phyloP scores from a whole-genome alignment of 768 basidiomycete species.

The Kondoa subrosea region DNA sequence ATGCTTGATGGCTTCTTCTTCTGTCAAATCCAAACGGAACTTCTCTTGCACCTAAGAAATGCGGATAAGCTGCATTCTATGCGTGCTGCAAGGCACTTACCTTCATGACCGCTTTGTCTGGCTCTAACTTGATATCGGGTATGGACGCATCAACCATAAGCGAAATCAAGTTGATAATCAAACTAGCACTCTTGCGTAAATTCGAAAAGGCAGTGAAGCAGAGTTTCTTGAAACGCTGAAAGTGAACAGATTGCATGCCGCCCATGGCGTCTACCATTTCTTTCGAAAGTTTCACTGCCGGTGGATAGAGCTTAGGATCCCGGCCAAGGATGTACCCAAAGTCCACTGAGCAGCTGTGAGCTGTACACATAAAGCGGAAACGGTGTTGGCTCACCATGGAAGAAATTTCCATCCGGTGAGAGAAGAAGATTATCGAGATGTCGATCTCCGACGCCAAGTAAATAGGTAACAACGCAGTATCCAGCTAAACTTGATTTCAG shows the following conservation, averaged over 20 bases:
- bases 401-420: slow-evolving; percentile 90
- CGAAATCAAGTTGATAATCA: slow-evolving; percentile 86
- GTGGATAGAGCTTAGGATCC: slow-evolving; percentile 93
- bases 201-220: slow-evolving; percentile 97
- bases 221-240: slow-evolving; percentile 84
- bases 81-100: slow-evolving; percentile 19
- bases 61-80: slow-evolving; percentile 33
- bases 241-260: slow-evolving; percentile 87
- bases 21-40: slow-evolving; percentile 80
- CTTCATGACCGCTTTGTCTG: slow-evolving; percentile 39
- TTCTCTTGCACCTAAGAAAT: slow-evolving; percentile 88
- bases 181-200: slow-evolving; percentile 87
- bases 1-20: slow-evolving; percentile 82
- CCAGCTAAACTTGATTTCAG: slow-evolving; percentile 46
- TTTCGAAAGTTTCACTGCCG: slow-evolving; percentile 94
- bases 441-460: slow-evolving; percentile 90
- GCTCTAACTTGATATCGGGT: slow-evolving; percentile 72
- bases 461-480: slow-evolving; percentile 90
- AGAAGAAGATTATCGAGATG: slow-evolving; percentile 89
- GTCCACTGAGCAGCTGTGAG: slow-evolving; percentile 48
- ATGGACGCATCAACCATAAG: slow-evolving; percentile 97
- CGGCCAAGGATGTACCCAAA: slow-evolving; percentile 96
- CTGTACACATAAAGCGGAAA: background rate
- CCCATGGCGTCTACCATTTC: slow-evolving; percentile 99
- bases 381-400: slow-evolving; percentile 50